Percentiles rank a stretch among this genome's conserved stretches.
These are phyloP conservation scores for Coniferiporia sulphurascens DNA, from an alignment of 1,284 basidiomycete genomes.

Conservation along the genomic window DNA sequence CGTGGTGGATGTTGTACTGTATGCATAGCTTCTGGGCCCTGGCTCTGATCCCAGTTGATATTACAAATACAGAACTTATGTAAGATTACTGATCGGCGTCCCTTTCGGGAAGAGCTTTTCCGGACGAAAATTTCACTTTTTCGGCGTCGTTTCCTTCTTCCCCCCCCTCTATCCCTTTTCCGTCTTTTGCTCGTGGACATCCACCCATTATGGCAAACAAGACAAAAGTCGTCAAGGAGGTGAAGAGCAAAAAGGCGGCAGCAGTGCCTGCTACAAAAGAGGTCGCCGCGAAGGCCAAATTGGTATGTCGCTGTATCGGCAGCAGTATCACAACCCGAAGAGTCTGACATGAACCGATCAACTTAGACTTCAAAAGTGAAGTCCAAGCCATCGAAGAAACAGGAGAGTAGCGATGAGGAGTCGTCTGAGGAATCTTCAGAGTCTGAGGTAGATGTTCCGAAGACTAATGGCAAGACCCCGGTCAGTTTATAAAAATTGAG, in stretches of 20 bases:
- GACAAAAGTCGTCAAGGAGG: constrained; percentile 32
- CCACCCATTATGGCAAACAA: constrained; percentile 33
- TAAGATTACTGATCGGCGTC: background rate
- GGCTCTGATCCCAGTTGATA: no score
- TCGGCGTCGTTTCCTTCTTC: constrained; percentile 19
- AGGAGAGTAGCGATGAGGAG: constrained; percentile 18
- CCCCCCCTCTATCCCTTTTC: constrained; percentile 10
- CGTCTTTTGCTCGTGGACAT: background rate
- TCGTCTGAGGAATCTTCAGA: constrained; percentile 28
- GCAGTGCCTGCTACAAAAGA: constrained; percentile 20
- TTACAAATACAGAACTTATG: no score
- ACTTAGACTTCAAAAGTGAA: background rate
- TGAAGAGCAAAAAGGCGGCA: constrained; percentile 25
- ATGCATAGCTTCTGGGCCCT: no score
- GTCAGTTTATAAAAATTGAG: no score
- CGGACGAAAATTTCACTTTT: constrained; percentile 2
- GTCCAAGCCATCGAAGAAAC: constrained; percentile 5
- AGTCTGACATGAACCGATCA: background rate
- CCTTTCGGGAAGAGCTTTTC: background rate
- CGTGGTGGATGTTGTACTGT: no score
- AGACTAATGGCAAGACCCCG: constrained; percentile 23
- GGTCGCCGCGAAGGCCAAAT: constrained; percentile 30
- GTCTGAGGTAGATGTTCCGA: constrained; percentile 22
- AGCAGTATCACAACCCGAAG: background rate
- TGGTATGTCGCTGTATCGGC: constrained; percentile 5